Percentiles rank a stretch among this genome's conserved stretches.
phyloP scores from a whole-genome alignment of 2,329 filamentous ascomycete genomes.

The Penicillium sp. region DNA sequence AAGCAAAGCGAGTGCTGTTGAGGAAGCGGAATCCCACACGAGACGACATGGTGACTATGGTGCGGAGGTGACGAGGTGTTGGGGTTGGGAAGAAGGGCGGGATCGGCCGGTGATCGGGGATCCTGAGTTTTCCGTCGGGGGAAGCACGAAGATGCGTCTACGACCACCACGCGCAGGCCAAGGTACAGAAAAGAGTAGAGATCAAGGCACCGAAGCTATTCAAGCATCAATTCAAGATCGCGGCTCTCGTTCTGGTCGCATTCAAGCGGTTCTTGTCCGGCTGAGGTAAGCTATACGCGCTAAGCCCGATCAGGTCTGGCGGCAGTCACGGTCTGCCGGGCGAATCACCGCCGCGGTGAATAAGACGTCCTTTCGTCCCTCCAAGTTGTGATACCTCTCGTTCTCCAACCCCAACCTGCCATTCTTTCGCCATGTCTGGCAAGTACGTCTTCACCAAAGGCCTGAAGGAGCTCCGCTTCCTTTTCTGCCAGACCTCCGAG shows the following conservation, averaged over 20 bases:
- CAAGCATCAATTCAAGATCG: background rate
- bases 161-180: conserved; percentile 6
- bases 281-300: conserved; percentile 30
- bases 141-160: background rate
- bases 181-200: background rate
- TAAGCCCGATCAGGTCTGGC: conserved; percentile 16
- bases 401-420: conserved; percentile 1
- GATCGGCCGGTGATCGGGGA: conserved; percentile 21
- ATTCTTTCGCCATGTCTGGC: conserved; percentile 66
- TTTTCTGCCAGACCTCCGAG: conserved; percentile 93
- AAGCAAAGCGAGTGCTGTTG: conserved; percentile 50
- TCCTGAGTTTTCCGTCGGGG: conserved; percentile 20
- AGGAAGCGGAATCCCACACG: conserved; percentile 59
- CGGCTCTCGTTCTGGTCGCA: background rate
- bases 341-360: conserved; percentile 25
- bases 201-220: background rate
- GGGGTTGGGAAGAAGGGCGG: conserved; percentile 20
- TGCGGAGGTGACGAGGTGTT: conserved; percentile 14
- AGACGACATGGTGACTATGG: conserved; percentile 47
- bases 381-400: conserved; percentile 1
- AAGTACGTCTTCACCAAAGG: conserved; percentile 89
- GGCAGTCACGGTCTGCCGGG: conserved; percentile 14
- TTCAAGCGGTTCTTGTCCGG: conserved; percentile 9
- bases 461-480: conserved; percentile 93
- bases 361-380: conserved; percentile 13